Percentiles rank a stretch among this genome's conserved stretches.
phyloP scores from a whole-genome alignment of 2,329 filamentous ascomycete genomes.

The Botryosphaeria dothidea region DNA sequence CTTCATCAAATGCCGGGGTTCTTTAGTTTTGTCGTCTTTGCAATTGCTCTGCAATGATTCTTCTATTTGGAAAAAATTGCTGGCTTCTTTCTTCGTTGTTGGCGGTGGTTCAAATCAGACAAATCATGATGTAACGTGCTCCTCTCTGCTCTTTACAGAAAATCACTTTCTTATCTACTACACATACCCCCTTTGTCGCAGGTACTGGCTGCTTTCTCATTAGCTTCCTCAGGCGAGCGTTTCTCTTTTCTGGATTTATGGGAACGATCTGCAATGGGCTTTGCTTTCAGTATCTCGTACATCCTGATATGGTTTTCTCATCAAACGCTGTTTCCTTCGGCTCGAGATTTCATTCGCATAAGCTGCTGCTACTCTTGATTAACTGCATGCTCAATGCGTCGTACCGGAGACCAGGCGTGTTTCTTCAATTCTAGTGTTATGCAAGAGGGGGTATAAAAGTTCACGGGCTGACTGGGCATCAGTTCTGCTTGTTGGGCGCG shows the following conservation, averaged over 20 bases:
- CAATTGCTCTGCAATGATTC: slow-evolving; percentile 18
- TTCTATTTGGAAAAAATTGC: slow-evolving; percentile 18
- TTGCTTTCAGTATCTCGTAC: slow-evolving; percentile 15
- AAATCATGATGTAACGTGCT: slow-evolving; percentile 20
- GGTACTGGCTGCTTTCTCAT: slow-evolving; percentile 17
- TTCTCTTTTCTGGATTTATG: slow-evolving; percentile 18
- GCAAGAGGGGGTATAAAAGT: background rate
- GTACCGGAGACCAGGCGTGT: background rate
- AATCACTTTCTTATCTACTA: slow-evolving; percentile 19
- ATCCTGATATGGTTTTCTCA: slow-evolving; percentile 13
- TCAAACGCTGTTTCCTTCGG: slow-evolving; percentile 4
- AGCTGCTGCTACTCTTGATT: background rate
- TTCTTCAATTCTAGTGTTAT: background rate
- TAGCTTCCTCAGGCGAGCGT: slow-evolving; percentile 16
- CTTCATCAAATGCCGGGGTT: slow-evolving; percentile 18
- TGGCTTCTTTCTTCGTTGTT: slow-evolving; percentile 18
- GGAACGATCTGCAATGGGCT: slow-evolving; percentile 11
- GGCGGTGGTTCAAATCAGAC: slow-evolving; percentile 18
- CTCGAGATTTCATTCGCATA: slow-evolving; percentile 5
- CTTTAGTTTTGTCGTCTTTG: slow-evolving; percentile 18
- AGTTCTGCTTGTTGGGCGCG: background rate
- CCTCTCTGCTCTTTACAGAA: slow-evolving; percentile 18
- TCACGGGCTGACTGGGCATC: background rate
- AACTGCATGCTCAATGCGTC: background rate
- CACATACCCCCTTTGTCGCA: slow-evolving; percentile 18